Evolutionary conservation across 371 early-diverging fungal species (phyloP).

Genomic region (Amoeboaphelidium protococcarum): DNA sequence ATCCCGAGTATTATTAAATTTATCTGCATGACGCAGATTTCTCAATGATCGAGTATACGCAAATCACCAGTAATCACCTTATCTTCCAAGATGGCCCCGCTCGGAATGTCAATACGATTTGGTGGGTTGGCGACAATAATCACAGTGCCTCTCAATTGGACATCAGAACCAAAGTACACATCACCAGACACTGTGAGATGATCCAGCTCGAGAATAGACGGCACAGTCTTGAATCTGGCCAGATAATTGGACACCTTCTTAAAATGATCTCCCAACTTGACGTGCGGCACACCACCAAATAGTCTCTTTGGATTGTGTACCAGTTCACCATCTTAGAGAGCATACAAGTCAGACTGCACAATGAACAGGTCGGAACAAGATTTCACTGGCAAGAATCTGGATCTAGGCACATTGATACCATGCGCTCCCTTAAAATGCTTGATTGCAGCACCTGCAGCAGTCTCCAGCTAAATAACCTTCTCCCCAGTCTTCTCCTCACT

Average conservation of each 20-base stretch:
- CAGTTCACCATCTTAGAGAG: slow-evolving; percentile 74
- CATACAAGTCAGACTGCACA: slow-evolving; percentile 84
- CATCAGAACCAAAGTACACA: slow-evolving; percentile 86
- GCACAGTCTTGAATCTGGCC: slow-evolving; percentile 69
- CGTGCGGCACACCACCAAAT: slow-evolving; percentile 74
- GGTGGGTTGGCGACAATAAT: slow-evolving; percentile 97
- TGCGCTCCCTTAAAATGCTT: slow-evolving; percentile 90
- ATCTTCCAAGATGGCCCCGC: slow-evolving; percentile 89
- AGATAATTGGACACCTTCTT: too few relatives aligned
- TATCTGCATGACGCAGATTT: too few relatives aligned
- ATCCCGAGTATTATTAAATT: too few relatives aligned
- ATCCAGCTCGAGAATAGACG: slow-evolving; percentile 92
- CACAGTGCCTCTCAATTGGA: slow-evolving; percentile 78
- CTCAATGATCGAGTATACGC: too few relatives aligned
- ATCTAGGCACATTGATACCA: slow-evolving; percentile 94
- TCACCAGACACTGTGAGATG: slow-evolving; percentile 96
- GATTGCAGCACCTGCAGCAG: slow-evolving; percentile 98
- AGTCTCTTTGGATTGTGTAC: slow-evolving; percentile 69
- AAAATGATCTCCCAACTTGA: slow-evolving; percentile 95
- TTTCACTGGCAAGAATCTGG: slow-evolving; percentile 97
- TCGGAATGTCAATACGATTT: slow-evolving; percentile 87
- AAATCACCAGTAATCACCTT: slow-evolving; percentile 94
- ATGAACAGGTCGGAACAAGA: slow-evolving; percentile 94
- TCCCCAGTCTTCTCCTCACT: not conserved
- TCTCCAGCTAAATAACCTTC: slow-evolving; percentile 63